Conservation (phyloP, 805 yeast species). For the Kuraishia ogatae region DNA sequence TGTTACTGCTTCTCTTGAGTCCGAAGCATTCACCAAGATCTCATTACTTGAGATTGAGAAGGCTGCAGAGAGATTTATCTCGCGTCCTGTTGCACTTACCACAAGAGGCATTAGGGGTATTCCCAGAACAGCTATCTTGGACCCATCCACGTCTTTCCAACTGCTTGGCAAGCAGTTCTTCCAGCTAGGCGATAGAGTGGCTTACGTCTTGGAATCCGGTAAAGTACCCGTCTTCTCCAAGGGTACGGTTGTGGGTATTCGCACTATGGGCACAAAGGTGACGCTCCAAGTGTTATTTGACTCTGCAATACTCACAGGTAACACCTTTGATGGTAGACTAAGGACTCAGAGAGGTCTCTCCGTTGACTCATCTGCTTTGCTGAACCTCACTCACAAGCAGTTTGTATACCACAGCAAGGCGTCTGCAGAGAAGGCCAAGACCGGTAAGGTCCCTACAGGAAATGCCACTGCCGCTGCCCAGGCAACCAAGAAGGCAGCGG, state of each 20-base stretch:
- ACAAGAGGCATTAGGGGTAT: constrained; percentile 65
- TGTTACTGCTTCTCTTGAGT: constrained; percentile 60
- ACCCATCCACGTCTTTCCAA: constrained; percentile 65
- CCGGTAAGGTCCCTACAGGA: constrained; percentile 5
- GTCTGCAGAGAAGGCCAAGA: constrained; percentile 30
- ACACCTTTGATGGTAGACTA: constrained; percentile 69
- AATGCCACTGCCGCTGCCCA: constrained; percentile 11
- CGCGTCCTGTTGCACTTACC: constrained; percentile 34
- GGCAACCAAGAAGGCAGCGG: too few species aligned
- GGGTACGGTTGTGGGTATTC: constrained; percentile 79
- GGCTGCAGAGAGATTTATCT: constrained; percentile 37
- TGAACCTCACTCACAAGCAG: constrained; percentile 71
- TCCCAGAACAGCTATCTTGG: constrained; percentile 75
- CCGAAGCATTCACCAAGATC: constrained; percentile 66
- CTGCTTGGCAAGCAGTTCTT: constrained; percentile 69
- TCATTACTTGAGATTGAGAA: constrained; percentile 63
- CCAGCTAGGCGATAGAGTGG: constrained; percentile 81
- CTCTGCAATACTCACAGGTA: constrained; percentile 73
- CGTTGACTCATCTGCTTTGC: constrained; percentile 70
- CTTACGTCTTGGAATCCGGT: constrained; percentile 78
- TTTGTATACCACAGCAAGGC: constrained; percentile 69
- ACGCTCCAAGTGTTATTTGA: constrained; percentile 80
- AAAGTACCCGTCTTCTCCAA: constrained; percentile 80
- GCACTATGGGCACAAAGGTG: constrained; percentile 48
- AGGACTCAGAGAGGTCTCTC: constrained; percentile 74